A percentile compares a stretch with the other conserved stretches of the same genome.
These are phyloP conservation scores for Amauroascus niger DNA, from an alignment of 2,329 filamentous ascomycete genomes.

Conservation along the genomic window DNA sequence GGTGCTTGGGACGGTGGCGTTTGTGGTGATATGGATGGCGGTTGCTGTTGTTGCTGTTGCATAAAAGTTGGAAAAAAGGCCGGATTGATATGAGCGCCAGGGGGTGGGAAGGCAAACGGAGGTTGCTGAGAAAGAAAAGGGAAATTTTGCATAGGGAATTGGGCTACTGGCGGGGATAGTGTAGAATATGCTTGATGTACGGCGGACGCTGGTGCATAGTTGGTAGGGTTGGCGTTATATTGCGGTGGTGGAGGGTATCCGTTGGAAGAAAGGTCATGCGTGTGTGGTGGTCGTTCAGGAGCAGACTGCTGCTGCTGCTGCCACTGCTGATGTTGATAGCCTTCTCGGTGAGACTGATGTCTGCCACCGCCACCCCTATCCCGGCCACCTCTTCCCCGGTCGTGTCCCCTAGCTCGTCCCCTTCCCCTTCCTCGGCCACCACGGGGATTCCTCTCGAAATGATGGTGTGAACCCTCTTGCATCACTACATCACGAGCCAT, in stretches of 20 bases:
- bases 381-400: constrained; percentile 18
- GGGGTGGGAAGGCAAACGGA: constrained; percentile 31
- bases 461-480: constrained; percentile 16
- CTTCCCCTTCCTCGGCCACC: constrained; percentile 43
- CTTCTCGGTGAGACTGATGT: neutral
- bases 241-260: constrained; percentile 18
- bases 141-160: constrained; percentile 29
- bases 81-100: constrained; percentile 48
- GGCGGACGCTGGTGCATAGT: constrained; percentile 29
- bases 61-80: constrained; percentile 45
- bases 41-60: constrained; percentile 30
- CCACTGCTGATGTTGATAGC: neutral
- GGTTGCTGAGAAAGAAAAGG: constrained; percentile 35
- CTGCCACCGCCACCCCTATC: constrained; percentile 25
- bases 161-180: constrained; percentile 22
- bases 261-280: constrained; percentile 16
- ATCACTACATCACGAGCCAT: constrained; percentile 30
- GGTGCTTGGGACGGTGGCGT: constrained; percentile 18
- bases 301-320: no score
- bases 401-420: constrained; percentile 20
- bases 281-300: neutral
- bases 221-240: constrained; percentile 22
- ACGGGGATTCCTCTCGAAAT: constrained; percentile 32
- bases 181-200: neutral
- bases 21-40: constrained; percentile 14